phyloP scores from a whole-genome alignment of 176 grass and related monocot genomes.

The Carex parvula region DNA sequence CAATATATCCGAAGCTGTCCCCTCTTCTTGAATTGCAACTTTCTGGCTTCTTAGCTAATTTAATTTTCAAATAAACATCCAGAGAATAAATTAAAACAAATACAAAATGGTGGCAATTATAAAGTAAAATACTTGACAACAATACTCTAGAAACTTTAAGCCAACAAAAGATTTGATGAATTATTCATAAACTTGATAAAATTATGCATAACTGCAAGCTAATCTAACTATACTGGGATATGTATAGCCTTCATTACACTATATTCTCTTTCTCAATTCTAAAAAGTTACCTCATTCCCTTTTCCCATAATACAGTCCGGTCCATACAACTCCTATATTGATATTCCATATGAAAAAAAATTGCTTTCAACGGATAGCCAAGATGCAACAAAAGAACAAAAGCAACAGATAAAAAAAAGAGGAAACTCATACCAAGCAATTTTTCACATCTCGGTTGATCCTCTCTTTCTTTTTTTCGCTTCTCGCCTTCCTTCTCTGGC shows the following conservation, averaged over 20 bases:
- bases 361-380: no score
- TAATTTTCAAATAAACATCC: not conserved
- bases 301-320: not conserved
- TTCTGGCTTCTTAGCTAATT: not conserved
- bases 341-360: not conserved
- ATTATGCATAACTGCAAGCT: not conserved
- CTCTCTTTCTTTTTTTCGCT: not conserved
- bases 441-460: not conserved
- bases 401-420: not conserved
- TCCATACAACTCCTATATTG: no score
- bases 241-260: not conserved
- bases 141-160: not conserved
- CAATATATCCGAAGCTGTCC: not conserved
- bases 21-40: not conserved
- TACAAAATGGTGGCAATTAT: not conserved
- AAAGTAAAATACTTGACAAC: not conserved
- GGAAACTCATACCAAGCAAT: not conserved
- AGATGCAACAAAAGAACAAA: not conserved
- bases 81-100: slow-evolving; percentile 1
- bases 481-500: not conserved
- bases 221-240: not conserved
- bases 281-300: no score
- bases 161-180: not conserved
- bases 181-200: not conserved
- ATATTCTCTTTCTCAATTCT: not conserved